Evolutionary conservation across 176 grass and related monocot species (phyloP).

Genomic region (Oryza coarctata): DNA sequence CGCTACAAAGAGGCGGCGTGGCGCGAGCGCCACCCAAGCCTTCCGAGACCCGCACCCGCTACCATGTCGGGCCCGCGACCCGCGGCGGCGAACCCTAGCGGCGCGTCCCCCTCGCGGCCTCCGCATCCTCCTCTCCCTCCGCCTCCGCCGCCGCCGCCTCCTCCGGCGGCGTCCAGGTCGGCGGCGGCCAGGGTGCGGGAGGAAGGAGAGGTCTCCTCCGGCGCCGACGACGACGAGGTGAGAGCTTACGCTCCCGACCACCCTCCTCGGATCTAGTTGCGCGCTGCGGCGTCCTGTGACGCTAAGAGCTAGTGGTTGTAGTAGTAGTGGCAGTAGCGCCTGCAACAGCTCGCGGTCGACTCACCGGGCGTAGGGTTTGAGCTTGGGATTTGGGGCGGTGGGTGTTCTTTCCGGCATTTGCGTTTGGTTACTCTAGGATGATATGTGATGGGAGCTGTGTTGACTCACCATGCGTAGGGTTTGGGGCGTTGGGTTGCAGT

Average conservation of each 20-base stretch:
- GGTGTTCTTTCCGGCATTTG: no score
- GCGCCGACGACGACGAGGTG: constrained; percentile 63
- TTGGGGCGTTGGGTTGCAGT: background rate
- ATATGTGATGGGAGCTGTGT: background rate
- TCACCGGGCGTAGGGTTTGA: background rate
- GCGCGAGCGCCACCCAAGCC: constrained; percentile 19
- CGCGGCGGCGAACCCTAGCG: constrained; percentile 39
- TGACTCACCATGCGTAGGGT: no score
- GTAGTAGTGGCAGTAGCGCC: no score
- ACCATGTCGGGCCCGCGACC: constrained; percentile 37
- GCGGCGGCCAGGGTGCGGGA: constrained; percentile 47
- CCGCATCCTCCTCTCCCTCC: background rate
- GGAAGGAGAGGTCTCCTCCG: constrained; percentile 71
- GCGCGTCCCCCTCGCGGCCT: background rate
- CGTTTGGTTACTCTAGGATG: constrained; percentile 1
- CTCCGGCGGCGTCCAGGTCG: background rate
- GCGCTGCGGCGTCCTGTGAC: no score
- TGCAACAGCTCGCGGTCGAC: background rate
- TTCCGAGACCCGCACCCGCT: constrained; percentile 19
- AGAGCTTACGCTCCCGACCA: background rate
- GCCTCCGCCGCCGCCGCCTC: no score
- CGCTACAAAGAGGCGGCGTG: background rate
- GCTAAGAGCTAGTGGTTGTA: no score
- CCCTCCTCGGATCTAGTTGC: constrained; percentile 11
- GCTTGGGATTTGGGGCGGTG: background rate